These are phyloP conservation scores for Diospyros kaki DNA, from an alignment of 148 eudicot genomes.

Conservation along the genomic window DNA sequence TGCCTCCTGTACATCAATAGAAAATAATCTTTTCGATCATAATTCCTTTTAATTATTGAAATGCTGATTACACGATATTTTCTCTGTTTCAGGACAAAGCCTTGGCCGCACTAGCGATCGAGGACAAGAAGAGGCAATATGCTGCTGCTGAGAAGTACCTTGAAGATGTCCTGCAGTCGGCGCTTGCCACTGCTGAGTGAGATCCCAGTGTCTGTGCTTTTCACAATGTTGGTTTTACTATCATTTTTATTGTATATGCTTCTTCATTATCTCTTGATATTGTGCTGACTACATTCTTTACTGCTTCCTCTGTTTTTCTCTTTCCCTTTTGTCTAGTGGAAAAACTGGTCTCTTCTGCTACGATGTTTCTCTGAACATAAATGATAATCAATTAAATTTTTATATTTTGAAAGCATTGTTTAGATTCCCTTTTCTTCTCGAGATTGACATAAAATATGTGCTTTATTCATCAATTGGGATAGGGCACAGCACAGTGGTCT, in stretches of 20 bases:
- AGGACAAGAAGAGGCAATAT: conserved; percentile 88
- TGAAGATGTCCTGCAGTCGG: conserved; percentile 89
- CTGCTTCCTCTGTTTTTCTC: too few species aligned
- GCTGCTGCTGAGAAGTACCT: conserved; percentile 94
- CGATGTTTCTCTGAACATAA: too few species aligned
- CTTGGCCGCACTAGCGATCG: conserved; percentile 88
- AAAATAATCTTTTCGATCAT: background rate
- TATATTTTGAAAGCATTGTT: too few species aligned
- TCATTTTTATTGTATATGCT: background rate
- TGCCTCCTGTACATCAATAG: conserved; percentile 59
- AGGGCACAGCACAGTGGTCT: too few species aligned
- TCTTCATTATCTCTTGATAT: background rate
- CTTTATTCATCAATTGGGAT: too few species aligned
- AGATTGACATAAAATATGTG: too few species aligned
- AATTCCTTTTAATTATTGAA: background rate
- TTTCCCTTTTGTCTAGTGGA: too few species aligned
- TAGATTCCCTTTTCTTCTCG: too few species aligned
- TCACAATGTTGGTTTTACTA: background rate
- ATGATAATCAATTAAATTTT: too few species aligned
- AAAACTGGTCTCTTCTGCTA: too few species aligned
- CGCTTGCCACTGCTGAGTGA: conserved; percentile 53
- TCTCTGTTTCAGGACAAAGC: conserved; percentile 68
- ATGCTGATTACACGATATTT: background rate
- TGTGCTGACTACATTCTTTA: too few species aligned
- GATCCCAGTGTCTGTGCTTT: background rate